These are phyloP conservation scores for Drosera capensis DNA, from an alignment of 148 eudicot genomes.

Conservation along the genomic window DNA sequence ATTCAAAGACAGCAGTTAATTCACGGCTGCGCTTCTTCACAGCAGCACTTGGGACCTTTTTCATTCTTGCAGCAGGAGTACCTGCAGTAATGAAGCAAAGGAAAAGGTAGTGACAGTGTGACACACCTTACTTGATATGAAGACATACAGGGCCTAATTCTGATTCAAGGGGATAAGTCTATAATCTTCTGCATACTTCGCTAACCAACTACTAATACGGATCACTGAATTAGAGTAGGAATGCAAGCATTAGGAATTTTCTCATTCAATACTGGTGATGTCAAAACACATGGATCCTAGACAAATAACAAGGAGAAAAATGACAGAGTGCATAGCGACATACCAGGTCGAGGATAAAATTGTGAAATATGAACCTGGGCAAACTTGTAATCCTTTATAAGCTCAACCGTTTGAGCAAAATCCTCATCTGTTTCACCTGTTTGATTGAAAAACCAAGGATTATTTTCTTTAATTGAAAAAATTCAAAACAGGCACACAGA, in stretches of 20 bases:
- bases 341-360: conserved; percentile 98
- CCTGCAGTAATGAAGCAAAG: conserved; percentile 25
- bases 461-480: background rate
- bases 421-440: conserved; percentile 98
- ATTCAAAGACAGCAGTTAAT: conserved; percentile 74
- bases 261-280: too few relatives aligned
- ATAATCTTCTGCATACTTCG: too few relatives aligned
- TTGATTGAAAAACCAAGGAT: conserved; percentile 5
- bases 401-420: conserved; percentile 66
- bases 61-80: conserved; percentile 99
- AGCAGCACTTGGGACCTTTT: conserved; percentile 70
- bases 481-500: too few relatives aligned
- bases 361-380: conserved; percentile 99
- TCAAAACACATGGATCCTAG: background rate
- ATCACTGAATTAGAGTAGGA: too few relatives aligned
- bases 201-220: too few relatives aligned
- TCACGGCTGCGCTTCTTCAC: conserved; percentile 96
- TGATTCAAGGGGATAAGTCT: too few relatives aligned
- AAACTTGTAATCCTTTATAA: conserved; percentile 65
- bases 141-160: background rate
- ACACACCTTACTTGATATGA: background rate
- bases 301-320: background rate
- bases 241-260: too few relatives aligned
- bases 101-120: background rate
- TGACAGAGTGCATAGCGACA: conserved; percentile 4